Base-by-base conservation (phyloP, 495 filamentous ascomycete genomes). In the Penicillium turbatum region DNA sequence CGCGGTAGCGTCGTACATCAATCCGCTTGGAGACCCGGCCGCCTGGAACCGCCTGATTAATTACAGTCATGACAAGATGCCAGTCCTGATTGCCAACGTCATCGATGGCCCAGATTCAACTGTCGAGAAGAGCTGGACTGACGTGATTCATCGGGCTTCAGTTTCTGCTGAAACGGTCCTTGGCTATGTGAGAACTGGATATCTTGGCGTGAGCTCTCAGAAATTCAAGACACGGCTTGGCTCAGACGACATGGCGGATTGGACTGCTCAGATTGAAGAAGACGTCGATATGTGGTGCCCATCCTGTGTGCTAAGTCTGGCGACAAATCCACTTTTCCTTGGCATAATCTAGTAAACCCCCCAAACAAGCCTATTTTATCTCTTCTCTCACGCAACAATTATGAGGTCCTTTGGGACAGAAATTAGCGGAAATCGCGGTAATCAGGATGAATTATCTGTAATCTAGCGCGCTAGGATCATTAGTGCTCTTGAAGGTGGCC, bases 221-320 rank as follows among this genome's bases (percentile, higher is more conserved):
- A 46, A 56, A 17, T 64, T 59, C 46, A 17, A 15, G 2, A 64
- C 61, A 1, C 55, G 61, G 15, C 52, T 64, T 0, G 61, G 61
- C 41, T 61, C 55, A 3, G 17, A 26, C 0, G 26, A 55, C 27
- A 27, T 60, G 4, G 54, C 58, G 0, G 58, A 61, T 35, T 65
- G 55, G 62, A 36, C 45, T 1, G 31, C 58, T 8, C 55, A 65
- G 38, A 61, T 65, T 24, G 42, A 65, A 17, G 16, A 53, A 35
- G 62, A 65, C 36, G 30, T 65, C 16, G 58, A 65, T 39, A 55
- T 46, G 55, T 61, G 62, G 58, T 65, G 57, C 43, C n/a, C n/a
- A n/a, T n/a, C n/a, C n/a, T n/a, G n/a, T n/a, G n/a, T n/a, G n/a
- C n/a, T n/a, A n/a, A n/a, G n/a, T n/a, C n/a, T n/a, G n/a, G n/a